Conservation (phyloP, 768 basidiomycete species). For the Psilocybe cubensis region DNA sequence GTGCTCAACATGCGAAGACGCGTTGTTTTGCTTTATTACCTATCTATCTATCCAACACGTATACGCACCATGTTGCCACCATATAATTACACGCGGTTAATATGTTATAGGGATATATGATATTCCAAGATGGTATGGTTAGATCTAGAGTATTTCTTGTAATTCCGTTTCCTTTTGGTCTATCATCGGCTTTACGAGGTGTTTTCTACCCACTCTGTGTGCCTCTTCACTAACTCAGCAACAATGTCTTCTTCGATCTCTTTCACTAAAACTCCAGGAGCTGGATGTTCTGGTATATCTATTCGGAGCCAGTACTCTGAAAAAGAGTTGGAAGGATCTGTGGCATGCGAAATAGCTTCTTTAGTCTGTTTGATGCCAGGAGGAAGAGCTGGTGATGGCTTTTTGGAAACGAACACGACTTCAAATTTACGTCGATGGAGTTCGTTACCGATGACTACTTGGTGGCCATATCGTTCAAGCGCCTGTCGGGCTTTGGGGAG, state of each 20-base stretch:
- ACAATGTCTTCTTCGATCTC: constrained; percentile 97
- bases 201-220: constrained; percentile 66
- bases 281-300: constrained; percentile 38
- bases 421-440: constrained; percentile 90
- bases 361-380: constrained; percentile 13
- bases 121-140: not conserved
- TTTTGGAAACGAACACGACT: constrained; percentile 87
- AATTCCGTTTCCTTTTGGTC: not conserved
- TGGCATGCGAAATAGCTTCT: constrained; percentile 3
- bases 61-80: not conserved
- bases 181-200: not conserved
- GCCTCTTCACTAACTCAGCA: constrained; percentile 70
- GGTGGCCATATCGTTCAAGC: constrained; percentile 93
- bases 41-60: not conserved
- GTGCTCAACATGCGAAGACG: not conserved
- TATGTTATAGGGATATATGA: not conserved
- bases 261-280: constrained; percentile 44
- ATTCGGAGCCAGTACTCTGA: constrained; percentile 70
- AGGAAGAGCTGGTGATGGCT: constrained; percentile 23
- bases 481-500: constrained; percentile 91
- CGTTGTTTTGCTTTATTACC: not conserved
- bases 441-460: constrained; percentile 96
- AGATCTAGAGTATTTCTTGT: not conserved
- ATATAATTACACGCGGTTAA: not conserved
- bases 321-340: constrained; percentile 33